Evolutionary conservation across 2,329 filamentous ascomycete species (phyloP).

Genomic region (Pseudogymnoascus sp.): DNA sequence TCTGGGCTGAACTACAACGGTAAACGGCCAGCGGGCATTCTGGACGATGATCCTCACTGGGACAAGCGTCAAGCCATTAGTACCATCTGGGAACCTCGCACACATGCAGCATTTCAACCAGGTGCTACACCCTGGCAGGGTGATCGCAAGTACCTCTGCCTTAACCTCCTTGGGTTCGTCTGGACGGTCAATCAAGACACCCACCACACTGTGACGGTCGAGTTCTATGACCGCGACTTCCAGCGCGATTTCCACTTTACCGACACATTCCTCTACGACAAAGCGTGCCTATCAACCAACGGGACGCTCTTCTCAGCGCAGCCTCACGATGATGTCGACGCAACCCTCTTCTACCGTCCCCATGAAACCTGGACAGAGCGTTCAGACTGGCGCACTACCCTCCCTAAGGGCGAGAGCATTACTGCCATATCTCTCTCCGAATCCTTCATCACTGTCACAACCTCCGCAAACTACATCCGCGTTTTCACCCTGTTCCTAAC

Average conservation of each 20-base stretch:
- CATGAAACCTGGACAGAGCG: conserved; percentile 95
- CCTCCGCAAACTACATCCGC: conserved; percentile 77
- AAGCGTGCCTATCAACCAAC: conserved; percentile 80
- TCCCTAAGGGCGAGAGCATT: conserved; percentile 82
- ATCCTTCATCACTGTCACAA: conserved; percentile 83
- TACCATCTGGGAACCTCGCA: conserved; percentile 42
- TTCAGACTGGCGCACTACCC: conserved; percentile 77
- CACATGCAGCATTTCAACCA: conserved; percentile 83
- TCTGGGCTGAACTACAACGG: conserved; percentile 52
- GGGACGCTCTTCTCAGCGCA: conserved; percentile 81
- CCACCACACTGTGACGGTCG: conserved; percentile 87
- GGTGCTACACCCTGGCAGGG: conserved; percentile 94
- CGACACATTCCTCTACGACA: conserved; percentile 91
- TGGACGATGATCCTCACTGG: conserved; percentile 31
- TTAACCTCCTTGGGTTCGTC: conserved; percentile 88
- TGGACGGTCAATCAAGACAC: conserved; percentile 97
- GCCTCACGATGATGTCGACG: conserved; percentile 54
- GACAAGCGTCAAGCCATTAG: conserved; percentile 31
- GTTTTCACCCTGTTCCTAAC: conserved; percentile 90
- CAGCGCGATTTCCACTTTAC: conserved; percentile 96
- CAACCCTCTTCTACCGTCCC: conserved; percentile 88
- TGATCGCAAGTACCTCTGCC: conserved; percentile 83
- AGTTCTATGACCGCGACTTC: conserved; percentile 91
- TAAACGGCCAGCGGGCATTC: conserved; percentile 47
- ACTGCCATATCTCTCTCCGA: conserved; percentile 85